phyloP scores from a whole-genome alignment of 345 rosid species.

The Dovyalis caffra region DNA sequence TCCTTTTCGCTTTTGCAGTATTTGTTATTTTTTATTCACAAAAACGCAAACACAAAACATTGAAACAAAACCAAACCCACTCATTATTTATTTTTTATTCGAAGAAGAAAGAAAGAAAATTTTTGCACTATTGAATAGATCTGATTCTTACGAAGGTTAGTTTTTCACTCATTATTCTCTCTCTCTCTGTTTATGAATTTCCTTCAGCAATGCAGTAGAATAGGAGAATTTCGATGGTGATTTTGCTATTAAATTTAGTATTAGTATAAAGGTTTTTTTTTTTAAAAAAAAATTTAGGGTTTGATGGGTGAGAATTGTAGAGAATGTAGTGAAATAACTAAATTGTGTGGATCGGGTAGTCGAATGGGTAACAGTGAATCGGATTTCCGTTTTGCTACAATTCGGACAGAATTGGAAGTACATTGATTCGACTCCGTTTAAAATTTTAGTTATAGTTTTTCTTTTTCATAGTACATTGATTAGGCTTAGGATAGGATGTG shows the following conservation, averaged over 20 bases:
- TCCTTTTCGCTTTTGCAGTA: neutral
- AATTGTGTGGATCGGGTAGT: neutral
- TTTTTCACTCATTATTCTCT: neutral
- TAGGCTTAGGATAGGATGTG: too few species aligned
- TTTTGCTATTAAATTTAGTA: too few species aligned
- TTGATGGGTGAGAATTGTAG: neutral
- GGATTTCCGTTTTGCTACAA: neutral
- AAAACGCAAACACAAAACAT: too few species aligned
- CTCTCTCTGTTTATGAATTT: neutral
- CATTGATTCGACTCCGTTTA: slow-evolving; percentile 9
- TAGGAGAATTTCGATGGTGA: neutral
- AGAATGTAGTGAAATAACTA: too few species aligned
- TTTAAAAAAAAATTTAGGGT: neutral
- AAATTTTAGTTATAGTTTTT: neutral
- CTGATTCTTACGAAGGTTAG: slow-evolving; percentile 4
- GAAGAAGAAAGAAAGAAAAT: neutral
- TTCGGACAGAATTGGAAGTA: neutral
- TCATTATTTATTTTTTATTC: too few species aligned
- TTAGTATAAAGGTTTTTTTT: too few species aligned
- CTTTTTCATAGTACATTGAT: too few species aligned
- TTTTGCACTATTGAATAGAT: neutral
- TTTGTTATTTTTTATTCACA: too few species aligned
- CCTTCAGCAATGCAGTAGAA: neutral
- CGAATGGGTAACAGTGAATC: neutral
- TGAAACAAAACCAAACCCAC: too few species aligned